Conservation (phyloP, 768 basidiomycete genomes). For the Pulveroboletus sp. region DNA sequence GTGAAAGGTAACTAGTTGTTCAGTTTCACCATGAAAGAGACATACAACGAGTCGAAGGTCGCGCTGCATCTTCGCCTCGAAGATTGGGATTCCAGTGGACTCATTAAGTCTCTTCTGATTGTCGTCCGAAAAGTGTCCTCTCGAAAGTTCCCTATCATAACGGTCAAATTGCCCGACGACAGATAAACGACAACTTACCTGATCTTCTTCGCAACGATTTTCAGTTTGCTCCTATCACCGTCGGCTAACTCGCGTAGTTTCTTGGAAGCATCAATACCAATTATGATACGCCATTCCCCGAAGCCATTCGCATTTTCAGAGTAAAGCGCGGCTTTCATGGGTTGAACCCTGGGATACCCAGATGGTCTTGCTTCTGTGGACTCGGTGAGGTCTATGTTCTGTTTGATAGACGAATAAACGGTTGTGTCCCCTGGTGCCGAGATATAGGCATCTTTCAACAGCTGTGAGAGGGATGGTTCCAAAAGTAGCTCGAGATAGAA, state of each 20-base stretch:
- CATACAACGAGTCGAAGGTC: slow-evolving; percentile 50
- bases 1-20: too few relatives aligned
- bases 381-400: not conserved
- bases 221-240: slow-evolving; percentile 44
- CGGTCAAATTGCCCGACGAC: not conserved
- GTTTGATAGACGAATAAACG: not conserved
- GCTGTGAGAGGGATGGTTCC: slow-evolving; percentile 11
- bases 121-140: slow-evolving; percentile 63
- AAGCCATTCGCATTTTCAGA: slow-evolving; percentile 58
- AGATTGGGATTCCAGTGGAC: slow-evolving; percentile 50
- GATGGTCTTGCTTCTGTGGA: slow-evolving; percentile 14
- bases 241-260: slow-evolving; percentile 47
- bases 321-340: slow-evolving; percentile 57
- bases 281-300: slow-evolving; percentile 60
- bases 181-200: slow-evolving; percentile 37
- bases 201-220: slow-evolving; percentile 64
- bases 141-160: slow-evolving; percentile 55
- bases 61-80: slow-evolving; percentile 62
- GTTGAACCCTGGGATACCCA: slow-evolving; percentile 47
- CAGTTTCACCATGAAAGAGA: too few relatives aligned
- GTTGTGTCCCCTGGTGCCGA: not conserved
- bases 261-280: slow-evolving; percentile 46
- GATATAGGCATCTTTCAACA: slow-evolving; percentile 10
- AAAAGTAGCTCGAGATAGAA: slow-evolving; percentile 24
- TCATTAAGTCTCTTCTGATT: slow-evolving; percentile 61